These are phyloP conservation scores for Nicotiana benthamiana DNA, from an alignment of 257 asterid genomes.

Conservation along the genomic window DNA sequence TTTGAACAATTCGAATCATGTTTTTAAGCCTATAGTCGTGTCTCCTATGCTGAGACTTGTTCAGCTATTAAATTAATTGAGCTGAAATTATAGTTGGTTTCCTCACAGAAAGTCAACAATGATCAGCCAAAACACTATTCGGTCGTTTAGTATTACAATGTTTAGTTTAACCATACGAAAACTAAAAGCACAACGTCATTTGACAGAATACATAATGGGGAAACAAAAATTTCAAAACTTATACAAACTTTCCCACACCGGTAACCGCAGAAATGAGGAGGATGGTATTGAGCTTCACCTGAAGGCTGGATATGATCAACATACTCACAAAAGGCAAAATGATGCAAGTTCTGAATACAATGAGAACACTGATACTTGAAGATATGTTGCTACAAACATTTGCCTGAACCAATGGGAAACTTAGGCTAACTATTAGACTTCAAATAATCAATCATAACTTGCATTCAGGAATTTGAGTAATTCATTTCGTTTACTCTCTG, in stretches of 20 bases:
- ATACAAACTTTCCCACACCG: background rate
- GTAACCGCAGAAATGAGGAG: background rate
- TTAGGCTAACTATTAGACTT: background rate
- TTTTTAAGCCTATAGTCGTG: background rate
- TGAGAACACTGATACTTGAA: background rate
- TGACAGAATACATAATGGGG: too few relatives aligned
- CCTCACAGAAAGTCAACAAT: background rate
- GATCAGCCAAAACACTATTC: background rate
- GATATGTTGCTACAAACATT: background rate
- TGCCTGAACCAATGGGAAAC: background rate
- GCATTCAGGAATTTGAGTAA: slow-evolving; percentile 90
- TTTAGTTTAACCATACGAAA: too few relatives aligned
- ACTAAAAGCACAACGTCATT: too few relatives aligned
- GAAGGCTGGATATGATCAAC: background rate
- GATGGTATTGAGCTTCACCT: background rate
- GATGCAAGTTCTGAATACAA: background rate
- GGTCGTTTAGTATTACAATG: background rate
- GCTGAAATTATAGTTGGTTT: background rate
- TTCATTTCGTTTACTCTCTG: slow-evolving; percentile 80
- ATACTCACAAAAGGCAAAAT: background rate
- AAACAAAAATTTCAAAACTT: too few relatives aligned
- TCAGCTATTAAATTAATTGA: background rate
- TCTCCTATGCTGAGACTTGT: background rate
- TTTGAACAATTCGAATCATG: background rate
- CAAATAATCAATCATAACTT: slow-evolving; percentile 64